Conservation (phyloP, 2,329 filamentous ascomycete species). For the Penicillium hesseltinei region DNA sequence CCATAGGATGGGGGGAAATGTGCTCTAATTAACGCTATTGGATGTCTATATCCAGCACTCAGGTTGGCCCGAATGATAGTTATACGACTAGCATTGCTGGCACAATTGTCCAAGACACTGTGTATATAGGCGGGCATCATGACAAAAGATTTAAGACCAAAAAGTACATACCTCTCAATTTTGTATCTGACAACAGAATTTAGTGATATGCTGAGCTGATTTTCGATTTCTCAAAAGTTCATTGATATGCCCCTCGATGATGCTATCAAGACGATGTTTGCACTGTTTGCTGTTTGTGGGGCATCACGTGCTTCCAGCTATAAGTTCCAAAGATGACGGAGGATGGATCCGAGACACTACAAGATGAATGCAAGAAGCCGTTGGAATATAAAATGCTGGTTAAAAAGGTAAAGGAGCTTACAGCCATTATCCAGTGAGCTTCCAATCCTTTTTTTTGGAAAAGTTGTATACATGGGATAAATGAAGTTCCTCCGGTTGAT, state of each 20-base stretch:
- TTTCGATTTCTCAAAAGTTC: not conserved
- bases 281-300: not conserved
- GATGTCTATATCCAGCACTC: not conserved
- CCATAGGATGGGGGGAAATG: not conserved
- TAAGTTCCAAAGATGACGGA: not conserved
- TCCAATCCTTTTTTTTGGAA: not conserved
- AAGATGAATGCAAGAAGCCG: not conserved
- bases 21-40: not conserved
- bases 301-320: not conserved
- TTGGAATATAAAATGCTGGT: not conserved
- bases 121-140: not conserved
- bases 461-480: not conserved
- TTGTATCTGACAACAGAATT: not conserved
- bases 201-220: not conserved
- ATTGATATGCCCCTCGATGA: constrained; percentile 19
- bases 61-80: not conserved
- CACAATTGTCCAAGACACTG: not conserved
- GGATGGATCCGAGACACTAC: not conserved
- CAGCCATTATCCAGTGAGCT: not conserved
- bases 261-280: constrained; percentile 13
- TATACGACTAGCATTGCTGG: not conserved
- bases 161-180: not conserved
- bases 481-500: not conserved
- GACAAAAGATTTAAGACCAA: fast-evolving
- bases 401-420: not conserved